Evolutionary conservation across 345 rosid genomes (phyloP).

Genomic region (Citrus australasica): DNA sequence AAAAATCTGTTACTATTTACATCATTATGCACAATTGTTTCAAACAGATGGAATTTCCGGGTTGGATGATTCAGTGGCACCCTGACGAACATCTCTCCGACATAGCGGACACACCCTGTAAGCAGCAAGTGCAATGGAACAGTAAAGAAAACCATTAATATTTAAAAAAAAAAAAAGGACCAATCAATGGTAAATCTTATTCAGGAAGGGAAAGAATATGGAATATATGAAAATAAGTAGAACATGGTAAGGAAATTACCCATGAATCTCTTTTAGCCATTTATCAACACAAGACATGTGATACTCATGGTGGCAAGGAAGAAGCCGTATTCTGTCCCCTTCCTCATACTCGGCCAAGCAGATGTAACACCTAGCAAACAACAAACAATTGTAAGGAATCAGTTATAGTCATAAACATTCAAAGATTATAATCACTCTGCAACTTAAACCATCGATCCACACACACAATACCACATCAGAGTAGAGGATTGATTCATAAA

Average conservation of each 20-base stretch:
- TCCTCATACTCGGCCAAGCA: slow-evolving; percentile 71
- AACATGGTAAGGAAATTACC: slow-evolving; percentile 31
- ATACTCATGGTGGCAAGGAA: slow-evolving; percentile 79
- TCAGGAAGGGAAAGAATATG: background rate
- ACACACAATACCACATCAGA: background rate
- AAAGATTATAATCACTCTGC: background rate
- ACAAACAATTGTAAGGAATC: background rate
- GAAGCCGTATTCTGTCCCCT: slow-evolving; percentile 65
- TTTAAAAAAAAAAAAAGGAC: background rate
- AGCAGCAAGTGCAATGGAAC: background rate
- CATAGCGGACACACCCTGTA: slow-evolving; percentile 74
- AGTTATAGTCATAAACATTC: background rate
- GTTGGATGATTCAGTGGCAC: slow-evolving; percentile 20
- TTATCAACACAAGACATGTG: slow-evolving; percentile 77
- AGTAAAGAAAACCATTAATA: background rate
- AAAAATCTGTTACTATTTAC: slow-evolving; percentile 16
- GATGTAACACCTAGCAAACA: slow-evolving; percentile 55
- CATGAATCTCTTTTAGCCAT: slow-evolving; percentile 87
- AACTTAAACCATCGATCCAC: background rate
- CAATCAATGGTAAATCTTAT: background rate
- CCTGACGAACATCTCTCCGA: slow-evolving; percentile 63
- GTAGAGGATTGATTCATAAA: background rate
- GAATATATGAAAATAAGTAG: background rate
- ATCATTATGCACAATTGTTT: slow-evolving; percentile 22
- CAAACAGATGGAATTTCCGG: slow-evolving; percentile 35